Conservation (phyloP, 345 rosid genomes). For the Dimocarpus longan region DNA sequence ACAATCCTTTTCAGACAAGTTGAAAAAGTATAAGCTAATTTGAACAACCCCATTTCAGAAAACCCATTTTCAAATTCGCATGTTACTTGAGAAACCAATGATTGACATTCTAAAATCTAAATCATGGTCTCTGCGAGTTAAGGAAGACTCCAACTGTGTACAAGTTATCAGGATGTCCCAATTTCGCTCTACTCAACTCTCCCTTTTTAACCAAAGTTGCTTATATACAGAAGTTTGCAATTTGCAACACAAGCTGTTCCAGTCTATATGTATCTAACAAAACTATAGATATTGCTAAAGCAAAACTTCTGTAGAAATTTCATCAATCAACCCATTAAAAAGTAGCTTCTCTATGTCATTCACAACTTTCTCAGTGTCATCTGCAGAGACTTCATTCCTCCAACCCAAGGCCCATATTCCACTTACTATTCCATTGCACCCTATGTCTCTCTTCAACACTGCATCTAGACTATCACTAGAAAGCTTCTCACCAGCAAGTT, state of each 20-base stretch:
- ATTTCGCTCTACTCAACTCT: not conserved
- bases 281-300: not conserved
- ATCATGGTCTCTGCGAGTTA: not conserved
- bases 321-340: constrained; percentile 56
- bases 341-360: constrained; percentile 59
- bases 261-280: not conserved
- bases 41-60: not conserved
- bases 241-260: not conserved
- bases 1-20: not conserved
- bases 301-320: constrained; percentile 35
- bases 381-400: constrained; percentile 55
- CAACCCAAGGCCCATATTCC: constrained; percentile 83
- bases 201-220: constrained; percentile 3
- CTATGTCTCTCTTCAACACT: constrained; percentile 60
- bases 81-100: not conserved
- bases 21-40: not conserved
- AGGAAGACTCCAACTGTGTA: not conserved
- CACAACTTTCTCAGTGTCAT: constrained; percentile 58
- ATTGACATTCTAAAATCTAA: not conserved
- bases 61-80: not conserved
- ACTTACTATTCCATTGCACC: constrained; percentile 45
- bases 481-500: constrained; percentile 28
- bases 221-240: constrained; percentile 22
- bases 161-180: not conserved
- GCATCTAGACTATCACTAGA: constrained; percentile 39